These are phyloP conservation scores for Mycena rebaudengoi DNA, from an alignment of 768 basidiomycete genomes.

Conservation along the genomic window DNA sequence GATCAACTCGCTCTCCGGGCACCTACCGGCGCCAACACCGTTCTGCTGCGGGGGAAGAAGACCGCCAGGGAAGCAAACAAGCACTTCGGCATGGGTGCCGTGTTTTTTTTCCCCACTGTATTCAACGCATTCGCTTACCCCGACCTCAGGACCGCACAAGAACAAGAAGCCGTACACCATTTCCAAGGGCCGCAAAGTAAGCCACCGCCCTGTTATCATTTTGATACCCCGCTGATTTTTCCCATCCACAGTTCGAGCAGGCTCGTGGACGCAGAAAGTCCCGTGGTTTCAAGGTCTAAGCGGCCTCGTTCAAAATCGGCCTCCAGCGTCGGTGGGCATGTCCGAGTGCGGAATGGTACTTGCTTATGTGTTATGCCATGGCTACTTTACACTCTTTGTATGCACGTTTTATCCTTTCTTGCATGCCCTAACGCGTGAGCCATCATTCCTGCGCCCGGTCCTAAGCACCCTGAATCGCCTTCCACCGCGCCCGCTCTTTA, in stretches of 20 bases:
- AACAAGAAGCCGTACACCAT: constrained; percentile 97
- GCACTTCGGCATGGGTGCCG: constrained; percentile 93
- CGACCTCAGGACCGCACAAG: constrained; percentile 80
- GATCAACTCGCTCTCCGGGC: constrained; percentile 96
- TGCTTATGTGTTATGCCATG: constrained; percentile 48
- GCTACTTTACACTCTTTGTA: constrained; percentile 25
- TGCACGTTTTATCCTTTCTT: constrained; percentile 17
- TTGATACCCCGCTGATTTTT: background rate
- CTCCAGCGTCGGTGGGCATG: constrained; percentile 33
- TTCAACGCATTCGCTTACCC: background rate
- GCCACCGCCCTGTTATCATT: background rate
- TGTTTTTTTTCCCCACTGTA: background rate
- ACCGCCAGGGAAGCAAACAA: constrained; percentile 94
- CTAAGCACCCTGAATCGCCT: background rate
- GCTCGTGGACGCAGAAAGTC: constrained; percentile 99
- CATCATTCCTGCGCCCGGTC: background rate
- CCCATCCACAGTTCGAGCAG: constrained; percentile 79
- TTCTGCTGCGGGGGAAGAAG: constrained; percentile 92
- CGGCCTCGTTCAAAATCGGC: constrained; percentile 32
- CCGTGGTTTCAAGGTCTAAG: constrained; percentile 94
- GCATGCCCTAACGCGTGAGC: constrained; percentile 22
- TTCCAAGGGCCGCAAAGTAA: constrained; percentile 95
- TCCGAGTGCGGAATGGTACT: constrained; percentile 36
- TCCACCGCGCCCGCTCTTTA: constrained; percentile 6
- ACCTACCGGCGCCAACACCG: constrained; percentile 94